Percentiles rank a stretch among this genome's conserved stretches.
Evolutionary conservation across 2,329 filamentous ascomycete genomes (phyloP).

Genomic region (Calonectria hongkongensis): DNA sequence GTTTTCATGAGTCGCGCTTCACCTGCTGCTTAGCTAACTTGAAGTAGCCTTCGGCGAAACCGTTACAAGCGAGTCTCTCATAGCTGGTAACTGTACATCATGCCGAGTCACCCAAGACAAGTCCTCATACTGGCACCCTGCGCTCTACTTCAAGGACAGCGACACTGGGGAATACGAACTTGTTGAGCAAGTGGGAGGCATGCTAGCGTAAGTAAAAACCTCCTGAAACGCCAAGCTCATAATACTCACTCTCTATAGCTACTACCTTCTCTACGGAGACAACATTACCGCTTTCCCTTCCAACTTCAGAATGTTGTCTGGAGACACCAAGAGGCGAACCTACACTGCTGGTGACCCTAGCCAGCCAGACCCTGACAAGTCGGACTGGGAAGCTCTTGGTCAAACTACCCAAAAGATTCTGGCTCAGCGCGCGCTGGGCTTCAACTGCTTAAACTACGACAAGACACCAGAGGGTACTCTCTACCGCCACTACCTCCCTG

Average conservation of each 20-base stretch:
- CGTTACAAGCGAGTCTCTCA: slow-evolving; percentile 75
- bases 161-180: slow-evolving; percentile 79
- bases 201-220: slow-evolving; percentile 83
- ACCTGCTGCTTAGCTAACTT: slow-evolving; percentile 43
- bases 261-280: slow-evolving; percentile 86
- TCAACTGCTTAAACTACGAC: slow-evolving; percentile 94
- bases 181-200: slow-evolving; percentile 85
- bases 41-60: slow-evolving; percentile 77
- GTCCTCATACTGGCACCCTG: slow-evolving; percentile 91
- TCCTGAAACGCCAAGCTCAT: background rate
- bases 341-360: slow-evolving; percentile 82
- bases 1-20: slow-evolving; percentile 58
- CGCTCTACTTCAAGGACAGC: slow-evolving; percentile 83
- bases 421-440: slow-evolving; percentile 88
- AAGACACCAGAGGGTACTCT: slow-evolving; percentile 81
- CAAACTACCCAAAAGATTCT: slow-evolving; percentile 81
- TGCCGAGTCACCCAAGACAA: slow-evolving; percentile 87
- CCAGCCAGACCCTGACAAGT: slow-evolving; percentile 79
- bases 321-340: slow-evolving; percentile 79
- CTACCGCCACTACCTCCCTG: slow-evolving; percentile 87
- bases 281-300: slow-evolving; percentile 83
- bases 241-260: slow-evolving; percentile 68
- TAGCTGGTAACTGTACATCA: slow-evolving; percentile 82
- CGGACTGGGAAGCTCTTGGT: slow-evolving; percentile 78
- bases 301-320: slow-evolving; percentile 89